Evolutionary conservation across 345 rosid genomes (phyloP), one percentile per base, ranked within the genome.

Genomic region (Populus deltoides): DNA sequence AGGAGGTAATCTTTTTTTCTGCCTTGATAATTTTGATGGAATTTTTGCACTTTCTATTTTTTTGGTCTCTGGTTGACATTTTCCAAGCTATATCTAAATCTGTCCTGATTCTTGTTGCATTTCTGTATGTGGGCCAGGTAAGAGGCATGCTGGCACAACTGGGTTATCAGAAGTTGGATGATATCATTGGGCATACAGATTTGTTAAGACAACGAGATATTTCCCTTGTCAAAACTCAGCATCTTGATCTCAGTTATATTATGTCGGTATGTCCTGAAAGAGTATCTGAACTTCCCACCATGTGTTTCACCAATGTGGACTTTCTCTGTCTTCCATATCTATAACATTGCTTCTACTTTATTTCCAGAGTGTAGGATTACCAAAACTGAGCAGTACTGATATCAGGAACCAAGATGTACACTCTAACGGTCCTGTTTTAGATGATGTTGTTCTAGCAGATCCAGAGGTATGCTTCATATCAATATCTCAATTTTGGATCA

Each of bases 151-250:
- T 96, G 84, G 97, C 98, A 77, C 94, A 92, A 38, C 68, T 96
- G 81, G 99, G 99, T 80, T 96, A 88, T 72, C 91, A 93, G 87
- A 96, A 92, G 73, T 76, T 96, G 83, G 99, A 96, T 53, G 99
- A 93, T 76, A 73, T 96, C 76, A 89, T 96, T 81, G 99, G 99
- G 73, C 86, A 93, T 78, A 88, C 94, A 33, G 94, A 92, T 74
- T 83, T 96, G 77, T 85, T 96, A 61, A 89, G 82, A 80, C 92
- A 87, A 31, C 93, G 99, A 61, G 99, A 93, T 83, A 90, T 96
- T 82, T 96, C 98, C 22, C 88, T 96, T 49, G 97, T 96, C 86
- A 96, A 96, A 87, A 96, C 99, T 55, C 98, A 93, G 92, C 99
- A 93, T 84, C 93, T 93, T 84, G 97, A 96, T 79, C 97, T 96